Evolutionary conservation across 352 stramenopile genomes (phyloP).

Genomic region (Globisporangium lucens): DNA sequence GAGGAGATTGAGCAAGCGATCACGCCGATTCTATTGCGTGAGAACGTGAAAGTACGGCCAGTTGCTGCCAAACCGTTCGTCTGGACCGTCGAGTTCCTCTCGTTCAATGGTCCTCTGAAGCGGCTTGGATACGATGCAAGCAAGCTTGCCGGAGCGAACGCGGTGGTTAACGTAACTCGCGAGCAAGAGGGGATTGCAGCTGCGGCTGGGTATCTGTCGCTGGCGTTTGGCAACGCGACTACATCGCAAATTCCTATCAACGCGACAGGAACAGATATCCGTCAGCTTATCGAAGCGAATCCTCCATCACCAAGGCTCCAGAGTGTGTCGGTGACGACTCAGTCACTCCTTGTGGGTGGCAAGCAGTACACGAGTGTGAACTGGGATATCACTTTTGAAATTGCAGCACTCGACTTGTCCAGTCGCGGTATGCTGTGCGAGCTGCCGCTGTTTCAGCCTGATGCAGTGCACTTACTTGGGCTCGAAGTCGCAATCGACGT

Average conservation of each 20-base stretch:
- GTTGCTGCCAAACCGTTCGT: conserved; percentile 4
- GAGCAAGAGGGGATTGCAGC: conserved; percentile 16
- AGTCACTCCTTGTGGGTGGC: neutral
- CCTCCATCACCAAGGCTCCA: conserved; percentile 3
- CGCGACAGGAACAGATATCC: neutral
- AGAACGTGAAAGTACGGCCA: conserved; percentile 17
- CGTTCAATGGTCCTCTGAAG: conserved; percentile 16
- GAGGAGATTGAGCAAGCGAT: conserved; percentile 27
- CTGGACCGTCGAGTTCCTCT: conserved; percentile 29
- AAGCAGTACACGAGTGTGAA: conserved; percentile 9
- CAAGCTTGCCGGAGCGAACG: conserved; percentile 14
- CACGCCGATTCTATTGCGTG: conserved; percentile 15
- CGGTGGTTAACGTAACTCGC: conserved; percentile 6
- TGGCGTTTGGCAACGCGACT: neutral
- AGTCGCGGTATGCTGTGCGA: conserved; percentile 6
- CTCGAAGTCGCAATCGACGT: conserved; percentile 25
- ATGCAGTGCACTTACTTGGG: conserved; percentile 19
- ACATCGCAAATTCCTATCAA: conserved; percentile 5
- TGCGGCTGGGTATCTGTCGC: neutral
- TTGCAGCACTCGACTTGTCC: conserved; percentile 5
- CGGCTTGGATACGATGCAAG: conserved; percentile 16
- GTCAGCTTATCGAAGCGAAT: neutral
- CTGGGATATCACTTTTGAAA: conserved; percentile 16
- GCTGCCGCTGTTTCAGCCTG: conserved; percentile 17
- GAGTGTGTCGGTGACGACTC: neutral